Evolutionary conservation across 2,329 filamentous ascomycete genomes (phyloP).

Genomic region (Fusarium napiforme): DNA sequence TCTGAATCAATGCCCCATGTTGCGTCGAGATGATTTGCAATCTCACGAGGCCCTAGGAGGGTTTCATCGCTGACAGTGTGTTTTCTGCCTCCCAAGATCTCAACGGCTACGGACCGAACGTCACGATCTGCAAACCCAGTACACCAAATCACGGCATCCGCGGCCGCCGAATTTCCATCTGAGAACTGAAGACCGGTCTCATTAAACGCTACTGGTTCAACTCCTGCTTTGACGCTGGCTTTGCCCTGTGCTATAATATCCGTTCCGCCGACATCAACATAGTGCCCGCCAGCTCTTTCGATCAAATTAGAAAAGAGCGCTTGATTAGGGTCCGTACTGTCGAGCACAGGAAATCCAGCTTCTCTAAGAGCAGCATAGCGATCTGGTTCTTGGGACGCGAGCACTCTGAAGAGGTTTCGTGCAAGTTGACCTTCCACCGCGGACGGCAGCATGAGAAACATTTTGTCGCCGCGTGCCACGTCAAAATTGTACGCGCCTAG

Average conservation of each 20-base stretch:
- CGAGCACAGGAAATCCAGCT: conserved; percentile 11
- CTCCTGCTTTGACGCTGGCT: conserved; percentile 7
- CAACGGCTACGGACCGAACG: not conserved
- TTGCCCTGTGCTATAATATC: conserved; percentile 4
- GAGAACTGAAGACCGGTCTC: conserved; percentile 16
- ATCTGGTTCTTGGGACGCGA: conserved; percentile 21
- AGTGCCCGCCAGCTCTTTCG: conserved; percentile 20
- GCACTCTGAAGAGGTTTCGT: not conserved
- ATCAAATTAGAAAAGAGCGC: conserved; percentile 18
- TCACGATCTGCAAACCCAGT: conserved; percentile 26
- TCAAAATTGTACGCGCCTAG: conserved; percentile 16
- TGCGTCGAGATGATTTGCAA: conserved; percentile 9
- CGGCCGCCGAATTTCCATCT: not conserved
- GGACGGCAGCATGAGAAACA: conserved; percentile 14
- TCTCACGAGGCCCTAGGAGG: not conserved
- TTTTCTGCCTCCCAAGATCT: conserved; percentile 19
- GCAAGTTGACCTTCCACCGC: conserved; percentile 11
- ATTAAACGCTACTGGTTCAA: conserved; percentile 5
- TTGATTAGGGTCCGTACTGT: not conserved
- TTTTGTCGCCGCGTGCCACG: conserved; percentile 4
- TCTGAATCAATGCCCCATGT: conserved; percentile 30
- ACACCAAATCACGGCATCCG: conserved; percentile 29
- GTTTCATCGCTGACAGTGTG: not conserved
- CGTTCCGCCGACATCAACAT: conserved; percentile 22
- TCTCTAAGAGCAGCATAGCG: conserved; percentile 10